These are phyloP conservation scores for Escovopsis weberi DNA, from an alignment of 2,329 filamentous ascomycete genomes.

Conservation along the genomic window DNA sequence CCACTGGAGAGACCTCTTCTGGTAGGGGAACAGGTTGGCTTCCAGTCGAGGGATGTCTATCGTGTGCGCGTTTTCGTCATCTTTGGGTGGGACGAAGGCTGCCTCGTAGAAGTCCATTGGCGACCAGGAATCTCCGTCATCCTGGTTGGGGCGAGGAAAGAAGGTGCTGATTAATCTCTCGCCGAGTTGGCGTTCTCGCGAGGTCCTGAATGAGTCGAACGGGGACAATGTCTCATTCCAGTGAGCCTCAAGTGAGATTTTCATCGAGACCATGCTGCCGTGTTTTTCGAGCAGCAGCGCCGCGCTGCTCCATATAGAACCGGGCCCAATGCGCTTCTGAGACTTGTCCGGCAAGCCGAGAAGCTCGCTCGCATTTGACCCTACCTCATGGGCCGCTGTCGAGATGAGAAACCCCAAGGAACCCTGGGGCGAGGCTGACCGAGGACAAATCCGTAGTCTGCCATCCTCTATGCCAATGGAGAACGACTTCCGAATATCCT, in stretches of 20 bases:
- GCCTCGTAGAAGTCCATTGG: conserved; percentile 54
- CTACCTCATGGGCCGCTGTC: conserved; percentile 11
- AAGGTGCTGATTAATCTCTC: conserved; percentile 23
- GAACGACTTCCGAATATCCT: conserved; percentile 11
- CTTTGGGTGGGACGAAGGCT: conserved; percentile 43
- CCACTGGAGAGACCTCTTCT: conserved; percentile 57
- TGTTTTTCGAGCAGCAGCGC: conserved; percentile 17
- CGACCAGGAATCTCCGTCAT: conserved; percentile 18
- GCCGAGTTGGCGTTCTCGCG: conserved; percentile 17
- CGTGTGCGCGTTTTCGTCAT: conserved; percentile 21
- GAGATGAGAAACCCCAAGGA: conserved; percentile 8
- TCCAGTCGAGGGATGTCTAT: conserved; percentile 30
- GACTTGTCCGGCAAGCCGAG: conserved; percentile 6
- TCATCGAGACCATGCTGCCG: conserved; percentile 14
- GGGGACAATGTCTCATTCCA: conserved; percentile 28
- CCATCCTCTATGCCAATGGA: conserved; percentile 6
- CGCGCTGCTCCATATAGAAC: conserved; percentile 22
- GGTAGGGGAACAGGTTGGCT: conserved; percentile 54
- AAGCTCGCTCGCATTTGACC: conserved; percentile 8
- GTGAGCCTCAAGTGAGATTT: conserved; percentile 21
- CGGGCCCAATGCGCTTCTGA: conserved; percentile 10
- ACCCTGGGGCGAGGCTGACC: conserved; percentile 3
- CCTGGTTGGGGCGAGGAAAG: conserved; percentile 10
- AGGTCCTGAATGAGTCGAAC: conserved; percentile 15
- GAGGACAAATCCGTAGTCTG: conserved; percentile 9